A percentile compares a stretch with the other conserved stretches of the same genome.
phyloP scores from a whole-genome alignment of 2,329 filamentous ascomycete genomes.

The Botrytis sinoallii region DNA sequence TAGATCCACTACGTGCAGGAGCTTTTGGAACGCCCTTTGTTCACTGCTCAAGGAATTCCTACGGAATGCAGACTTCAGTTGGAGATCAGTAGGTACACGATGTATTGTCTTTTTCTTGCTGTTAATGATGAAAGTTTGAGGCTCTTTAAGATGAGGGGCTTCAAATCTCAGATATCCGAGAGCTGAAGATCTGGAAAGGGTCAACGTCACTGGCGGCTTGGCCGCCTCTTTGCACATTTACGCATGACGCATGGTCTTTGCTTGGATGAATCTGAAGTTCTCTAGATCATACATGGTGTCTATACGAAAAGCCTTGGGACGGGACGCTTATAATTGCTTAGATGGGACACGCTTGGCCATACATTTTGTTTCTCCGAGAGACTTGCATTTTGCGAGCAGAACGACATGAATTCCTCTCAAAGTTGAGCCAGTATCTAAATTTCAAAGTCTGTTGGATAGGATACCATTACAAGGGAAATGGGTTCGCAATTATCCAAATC shows the following conservation, averaged over 20 bases:
- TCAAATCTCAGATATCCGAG: not conserved
- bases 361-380: not conserved
- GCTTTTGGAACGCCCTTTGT: not conserved
- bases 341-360: not conserved
- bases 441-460: not conserved
- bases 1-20: not conserved
- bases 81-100: not conserved
- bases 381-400: not conserved
- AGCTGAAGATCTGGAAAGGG: not conserved
- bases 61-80: not conserved
- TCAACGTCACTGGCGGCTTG: not conserved
- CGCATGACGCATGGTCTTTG: not conserved
- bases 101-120: not conserved
- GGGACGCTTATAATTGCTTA: not conserved
- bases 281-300: not conserved
- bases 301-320: not conserved
- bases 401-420: not conserved
- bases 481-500: not conserved
- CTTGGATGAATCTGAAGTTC: not conserved
- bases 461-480: not conserved
- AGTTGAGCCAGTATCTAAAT: not conserved
- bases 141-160: not conserved
- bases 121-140: not conserved
- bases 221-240: not conserved
- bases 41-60: not conserved